These are phyloP conservation scores for Diplosphaera chodatii DNA, from an alignment of 139 green algal genomes.

Conservation along the genomic window DNA sequence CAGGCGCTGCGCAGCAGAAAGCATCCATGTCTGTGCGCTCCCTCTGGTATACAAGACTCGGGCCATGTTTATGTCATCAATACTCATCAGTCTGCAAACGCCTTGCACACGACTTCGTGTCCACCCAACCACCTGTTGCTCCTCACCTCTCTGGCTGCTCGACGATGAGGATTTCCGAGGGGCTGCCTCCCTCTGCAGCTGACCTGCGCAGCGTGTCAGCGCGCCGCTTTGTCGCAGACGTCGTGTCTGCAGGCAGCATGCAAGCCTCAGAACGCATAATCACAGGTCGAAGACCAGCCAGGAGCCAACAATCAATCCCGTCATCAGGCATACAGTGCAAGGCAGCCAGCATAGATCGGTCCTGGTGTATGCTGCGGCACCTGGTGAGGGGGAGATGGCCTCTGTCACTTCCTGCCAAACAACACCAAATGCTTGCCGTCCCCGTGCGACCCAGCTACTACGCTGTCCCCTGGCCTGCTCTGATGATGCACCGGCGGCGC, in stretches of 20 bases:
- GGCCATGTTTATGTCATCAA: too few relatives aligned
- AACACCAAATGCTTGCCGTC: not conserved
- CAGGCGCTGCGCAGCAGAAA: slow-evolving; percentile 35
- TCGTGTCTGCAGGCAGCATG: not conserved
- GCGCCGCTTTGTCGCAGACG: not conserved
- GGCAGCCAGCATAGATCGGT: too few relatives aligned
- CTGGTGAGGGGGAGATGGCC: not conserved
- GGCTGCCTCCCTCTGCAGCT: not conserved
- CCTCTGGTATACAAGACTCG: too few relatives aligned
- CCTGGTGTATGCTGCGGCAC: not conserved
- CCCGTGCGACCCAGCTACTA: slow-evolving; percentile 1
- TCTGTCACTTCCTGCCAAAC: not conserved
- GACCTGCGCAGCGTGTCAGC: not conserved
- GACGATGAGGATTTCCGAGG: not conserved
- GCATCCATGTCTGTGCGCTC: too few relatives aligned
- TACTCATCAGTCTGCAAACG: too few relatives aligned
- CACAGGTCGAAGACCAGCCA: too few relatives aligned
- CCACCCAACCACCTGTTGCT: too few relatives aligned
- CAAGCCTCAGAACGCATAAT: too few relatives aligned
- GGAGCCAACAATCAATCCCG: too few relatives aligned
- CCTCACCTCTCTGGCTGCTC: not conserved
- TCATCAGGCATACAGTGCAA: too few relatives aligned
- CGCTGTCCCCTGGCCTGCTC: not conserved
- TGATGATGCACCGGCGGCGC: not conserved
- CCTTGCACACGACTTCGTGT: too few relatives aligned